Evolutionary conservation across 2,329 filamentous ascomycete species (phyloP).

Genomic region (Ophiobolus disseminans): DNA sequence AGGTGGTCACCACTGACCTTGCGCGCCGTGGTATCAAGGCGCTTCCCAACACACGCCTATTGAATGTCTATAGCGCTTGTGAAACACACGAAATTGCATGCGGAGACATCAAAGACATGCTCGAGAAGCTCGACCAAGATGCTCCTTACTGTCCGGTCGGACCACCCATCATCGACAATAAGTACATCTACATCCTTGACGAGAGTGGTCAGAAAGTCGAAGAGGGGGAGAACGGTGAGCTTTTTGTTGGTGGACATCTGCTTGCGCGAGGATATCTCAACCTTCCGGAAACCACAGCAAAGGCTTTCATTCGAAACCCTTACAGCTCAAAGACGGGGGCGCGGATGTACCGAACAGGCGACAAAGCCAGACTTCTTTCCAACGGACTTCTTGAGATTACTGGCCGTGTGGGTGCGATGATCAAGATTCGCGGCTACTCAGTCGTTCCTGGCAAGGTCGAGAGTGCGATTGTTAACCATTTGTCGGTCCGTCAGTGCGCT

Average conservation of each 20-base stretch:
- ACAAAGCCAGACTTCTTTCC: slow-evolving; percentile 70
- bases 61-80: slow-evolving; percentile 84
- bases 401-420: slow-evolving; percentile 78
- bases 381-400: slow-evolving; percentile 77
- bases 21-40: slow-evolving; percentile 71
- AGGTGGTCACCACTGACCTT: slow-evolving; percentile 81
- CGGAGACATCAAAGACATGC: slow-evolving; percentile 73
- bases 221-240: slow-evolving; percentile 70
- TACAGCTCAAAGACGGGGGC: slow-evolving; percentile 67
- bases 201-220: slow-evolving; percentile 70
- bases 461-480: slow-evolving; percentile 71
- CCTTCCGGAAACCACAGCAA: slow-evolving; percentile 76
- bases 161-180: slow-evolving; percentile 67
- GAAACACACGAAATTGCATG: slow-evolving; percentile 83
- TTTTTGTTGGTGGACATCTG: slow-evolving; percentile 76
- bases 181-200: slow-evolving; percentile 75
- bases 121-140: slow-evolving; percentile 63
- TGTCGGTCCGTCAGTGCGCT: slow-evolving; percentile 75
- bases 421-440: slow-evolving; percentile 80
- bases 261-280: slow-evolving; percentile 81
- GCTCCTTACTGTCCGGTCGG: slow-evolving; percentile 76
- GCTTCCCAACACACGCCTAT: slow-evolving; percentile 71
- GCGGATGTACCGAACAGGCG: slow-evolving; percentile 77
- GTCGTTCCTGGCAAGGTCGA: slow-evolving; percentile 80
- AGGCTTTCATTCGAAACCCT: slow-evolving; percentile 71